Evolutionary conservation across 2,329 filamentous ascomycete genomes (phyloP).

Genomic region (Colletotrichum camelliae): DNA sequence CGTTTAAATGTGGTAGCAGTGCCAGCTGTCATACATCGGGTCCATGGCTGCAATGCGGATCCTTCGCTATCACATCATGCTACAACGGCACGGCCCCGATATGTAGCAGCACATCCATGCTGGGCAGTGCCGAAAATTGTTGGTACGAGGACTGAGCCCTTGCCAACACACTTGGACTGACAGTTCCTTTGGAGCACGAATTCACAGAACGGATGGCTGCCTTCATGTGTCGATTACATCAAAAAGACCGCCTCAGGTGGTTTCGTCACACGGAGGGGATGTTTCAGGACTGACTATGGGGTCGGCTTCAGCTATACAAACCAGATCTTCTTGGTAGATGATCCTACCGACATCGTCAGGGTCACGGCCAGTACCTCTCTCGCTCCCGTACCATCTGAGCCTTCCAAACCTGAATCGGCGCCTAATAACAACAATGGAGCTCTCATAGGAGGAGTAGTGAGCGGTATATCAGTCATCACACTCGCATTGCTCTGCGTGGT

Average conservation of each 20-base stretch:
- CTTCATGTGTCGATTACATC: background rate
- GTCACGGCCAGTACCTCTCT: background rate
- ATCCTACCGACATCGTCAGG: background rate
- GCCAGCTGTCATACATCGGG: background rate
- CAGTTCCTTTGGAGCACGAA: background rate
- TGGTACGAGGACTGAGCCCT: background rate
- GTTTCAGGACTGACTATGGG: background rate
- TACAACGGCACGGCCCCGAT: background rate
- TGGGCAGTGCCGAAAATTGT: background rate
- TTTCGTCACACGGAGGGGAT: background rate
- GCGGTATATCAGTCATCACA: background rate
- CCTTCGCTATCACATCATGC: background rate
- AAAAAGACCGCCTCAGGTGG: background rate
- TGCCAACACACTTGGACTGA: rapidly evolving
- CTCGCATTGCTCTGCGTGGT: background rate
- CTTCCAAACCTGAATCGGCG: background rate
- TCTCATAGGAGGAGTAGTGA: background rate
- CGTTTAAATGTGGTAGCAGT: background rate
- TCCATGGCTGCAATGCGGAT: background rate
- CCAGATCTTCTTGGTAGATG: background rate
- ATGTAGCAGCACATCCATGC: background rate
- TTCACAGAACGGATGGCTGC: background rate
- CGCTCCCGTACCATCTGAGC: background rate
- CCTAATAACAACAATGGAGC: background rate
- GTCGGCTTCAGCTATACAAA: background rate